Evolutionary conservation across 2,329 filamentous ascomycete genomes (phyloP), one percentile per base, ranked within the genome.

Genomic region (Huntiella abstrusa): DNA sequence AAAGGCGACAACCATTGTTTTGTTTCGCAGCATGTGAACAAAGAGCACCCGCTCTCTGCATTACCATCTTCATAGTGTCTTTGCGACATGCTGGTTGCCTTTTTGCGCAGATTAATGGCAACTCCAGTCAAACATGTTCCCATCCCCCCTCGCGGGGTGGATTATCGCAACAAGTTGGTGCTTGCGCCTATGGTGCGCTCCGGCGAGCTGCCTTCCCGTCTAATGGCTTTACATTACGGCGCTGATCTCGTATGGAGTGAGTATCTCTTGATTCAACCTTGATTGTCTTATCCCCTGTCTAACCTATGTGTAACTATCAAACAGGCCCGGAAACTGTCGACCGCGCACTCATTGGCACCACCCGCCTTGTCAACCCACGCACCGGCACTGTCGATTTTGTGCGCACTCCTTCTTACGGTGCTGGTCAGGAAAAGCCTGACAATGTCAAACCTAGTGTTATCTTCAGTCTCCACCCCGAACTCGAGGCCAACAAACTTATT

Each of bases 161-260:
- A 95, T 66, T 96, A 95, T 64, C 76, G 88, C 55, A 82, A 83
- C 63, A 95, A 92, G 63, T 65, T 96, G 53, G 91, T 96, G 39
- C 80, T 98, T 52, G 91, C 91, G 51, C 91, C 91, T 36, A 98
- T 98, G 91, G 88, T 95, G 49, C 81, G 91, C 54, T 93, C 85
- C n/a, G 91, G 91, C 58, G 91, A 98, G 67, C 68, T 95, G 51
- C 88, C 91, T 3, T 91, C 84, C 35, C 79, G 91, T 49, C 71
- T 98, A 19, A 65, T 93, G 38, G 84, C 91, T 32, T 74, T 98
- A 51, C 83, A 92, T 58, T 96, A 98, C 60, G 91, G 91, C 53
- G 91, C 91, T 45, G 91, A 98, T 62, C 70, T 98, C 12, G 91
- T 98, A 53, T 98, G 91, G 88, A 88, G 80, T 83, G 61, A 54